Evolutionary conservation across 1,139 yeast species (phyloP), one percentile per base, ranked within the genome.

Genomic region (Arxiozyma bovina): DNA sequence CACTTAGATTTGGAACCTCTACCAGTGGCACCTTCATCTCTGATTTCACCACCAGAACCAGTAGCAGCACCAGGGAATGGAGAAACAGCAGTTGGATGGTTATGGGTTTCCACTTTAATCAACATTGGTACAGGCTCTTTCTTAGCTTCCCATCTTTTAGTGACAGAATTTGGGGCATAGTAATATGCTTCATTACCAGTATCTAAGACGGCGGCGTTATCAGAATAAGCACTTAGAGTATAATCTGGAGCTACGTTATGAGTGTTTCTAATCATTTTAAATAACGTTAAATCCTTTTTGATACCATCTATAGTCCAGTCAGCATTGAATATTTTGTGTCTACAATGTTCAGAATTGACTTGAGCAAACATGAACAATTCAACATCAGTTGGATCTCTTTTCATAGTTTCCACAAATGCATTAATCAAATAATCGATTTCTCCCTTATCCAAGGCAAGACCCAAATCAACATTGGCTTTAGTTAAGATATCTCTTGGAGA

Each of bases 21-120:
- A 60, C 99, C 99, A 22, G 93, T 96, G 34, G 99, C 99, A 74
- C 98, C 99, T 75, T 94, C 99, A 72, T 94, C 99, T 78, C 99
- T 87, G 66, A 94, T 94, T 74, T 94, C 99, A 75, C 99, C 99
- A 71, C 99, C 99, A 22, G 99, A 91, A 61, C 99, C 99, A 21
- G 99, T 94, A 43, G 99, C 96, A 43, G 99, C 99, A 73, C 99
- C 99, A 5, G 99, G 93, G 73, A 88, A 94, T 42, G 99, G 99
- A 34, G 98, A 91, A 15, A 94, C 97, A 0, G 99, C 99, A 43
- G 99, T 94, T 53, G 99, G 99, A 70, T 94, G 99, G 74, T 94
- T 94, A 71, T 94, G 99, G 40, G 99, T 94, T 74, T 94, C 99
- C 52, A 94, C 99, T 71, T 94, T 94, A 62, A 91, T 87, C 62